phyloP scores from a whole-genome alignment of 345 rosid genomes.

The Eutrema yunnanense region DNA sequence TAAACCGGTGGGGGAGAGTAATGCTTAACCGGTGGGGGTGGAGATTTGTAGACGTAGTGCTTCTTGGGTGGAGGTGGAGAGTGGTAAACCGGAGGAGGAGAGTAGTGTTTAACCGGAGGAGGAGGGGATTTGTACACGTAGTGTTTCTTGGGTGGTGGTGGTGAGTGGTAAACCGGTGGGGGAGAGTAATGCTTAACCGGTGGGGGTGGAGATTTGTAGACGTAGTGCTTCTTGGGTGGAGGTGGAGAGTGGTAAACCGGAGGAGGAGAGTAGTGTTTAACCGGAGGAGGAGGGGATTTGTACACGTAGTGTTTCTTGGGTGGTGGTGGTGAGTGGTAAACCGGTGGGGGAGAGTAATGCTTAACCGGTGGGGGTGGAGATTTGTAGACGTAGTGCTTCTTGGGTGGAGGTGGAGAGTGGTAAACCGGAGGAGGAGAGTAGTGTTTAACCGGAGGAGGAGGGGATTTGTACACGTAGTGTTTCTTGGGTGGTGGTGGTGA shows the following conservation, averaged over 20 bases:
- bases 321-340: slow-evolving; percentile 28
- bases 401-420: slow-evolving; percentile 25
- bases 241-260: slow-evolving; percentile 28
- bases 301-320: slow-evolving; percentile 24
- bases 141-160: slow-evolving; percentile 27
- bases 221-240: slow-evolving; percentile 26
- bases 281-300: slow-evolving; percentile 28
- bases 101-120: slow-evolving; percentile 10
- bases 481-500: too few species aligned
- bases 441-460: slow-evolving; percentile 25
- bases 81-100: slow-evolving; percentile 10
- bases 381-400: slow-evolving; percentile 21
- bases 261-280: slow-evolving; percentile 1
- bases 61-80: slow-evolving; percentile 22
- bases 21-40: slow-evolving; percentile 9
- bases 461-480: slow-evolving; percentile 20
- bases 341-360: slow-evolving; percentile 15
- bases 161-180: slow-evolving; percentile 13
- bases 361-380: slow-evolving; percentile 32
- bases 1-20: slow-evolving; percentile 18
- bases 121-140: slow-evolving; percentile 21
- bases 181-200: slow-evolving; percentile 21
- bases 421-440: slow-evolving; percentile 28
- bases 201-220: slow-evolving; percentile 26
- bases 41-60: slow-evolving; percentile 7